These are phyloP conservation scores for Plasmodium yoelii DNA, from an alignment of 169 alveolate genomes.

Conservation along the genomic window DNA sequence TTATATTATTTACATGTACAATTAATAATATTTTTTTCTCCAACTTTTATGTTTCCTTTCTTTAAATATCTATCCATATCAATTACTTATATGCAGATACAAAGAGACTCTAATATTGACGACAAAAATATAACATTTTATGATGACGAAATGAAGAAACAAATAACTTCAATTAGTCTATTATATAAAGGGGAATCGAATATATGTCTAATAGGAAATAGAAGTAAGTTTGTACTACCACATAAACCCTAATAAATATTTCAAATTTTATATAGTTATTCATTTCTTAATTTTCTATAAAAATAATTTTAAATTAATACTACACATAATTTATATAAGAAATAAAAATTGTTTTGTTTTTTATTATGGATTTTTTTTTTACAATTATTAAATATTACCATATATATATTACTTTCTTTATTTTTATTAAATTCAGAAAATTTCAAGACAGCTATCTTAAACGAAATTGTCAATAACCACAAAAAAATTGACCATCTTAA, in stretches of 20 bases:
- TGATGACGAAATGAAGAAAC: constrained; percentile 67
- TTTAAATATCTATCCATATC: not conserved
- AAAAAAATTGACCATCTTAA: constrained; percentile 34
- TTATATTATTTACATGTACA: not conserved
- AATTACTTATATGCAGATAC: constrained; percentile 13
- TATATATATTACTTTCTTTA: not conserved
- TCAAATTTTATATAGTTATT: not conserved
- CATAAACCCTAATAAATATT: not conserved
- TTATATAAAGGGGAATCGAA: constrained; percentile 59
- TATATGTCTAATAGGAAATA: constrained; percentile 54
- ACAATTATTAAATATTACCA: not conserved
- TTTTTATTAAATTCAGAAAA: constrained; percentile 33
- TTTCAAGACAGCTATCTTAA: constrained; percentile 59
- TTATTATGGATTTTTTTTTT: not conserved
- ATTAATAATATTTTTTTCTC: not conserved
- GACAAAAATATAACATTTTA: constrained; percentile 50
- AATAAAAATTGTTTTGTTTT: not conserved
- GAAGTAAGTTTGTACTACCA: constrained; percentile 23
- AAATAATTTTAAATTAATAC: not conserved
- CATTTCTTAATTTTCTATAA: not conserved
- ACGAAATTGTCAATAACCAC: constrained; percentile 35
- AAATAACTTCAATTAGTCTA: constrained; percentile 48
- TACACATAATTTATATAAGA: not conserved
- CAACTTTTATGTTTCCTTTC: not conserved
- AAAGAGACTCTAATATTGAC: constrained; percentile 7